A percentile compares a stretch with the other conserved stretches of the same genome.
Evolutionary conservation across 2,329 filamentous ascomycete species (phyloP).

Genomic region (Moelleriella libera): DNA sequence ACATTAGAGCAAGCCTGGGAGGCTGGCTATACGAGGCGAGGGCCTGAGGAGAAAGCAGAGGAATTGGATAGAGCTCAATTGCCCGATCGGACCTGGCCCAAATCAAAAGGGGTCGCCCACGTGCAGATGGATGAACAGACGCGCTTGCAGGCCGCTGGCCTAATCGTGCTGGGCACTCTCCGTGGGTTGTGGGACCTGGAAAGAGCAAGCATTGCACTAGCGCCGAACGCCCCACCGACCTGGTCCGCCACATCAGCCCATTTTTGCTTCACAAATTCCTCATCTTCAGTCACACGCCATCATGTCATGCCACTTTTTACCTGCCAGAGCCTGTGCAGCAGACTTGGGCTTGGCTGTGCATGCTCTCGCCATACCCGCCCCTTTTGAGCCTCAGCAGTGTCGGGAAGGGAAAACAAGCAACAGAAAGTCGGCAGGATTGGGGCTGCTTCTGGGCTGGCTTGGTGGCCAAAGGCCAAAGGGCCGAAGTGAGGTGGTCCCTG

Average conservation of each 20-base stretch:
- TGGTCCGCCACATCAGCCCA: constrained; percentile 18
- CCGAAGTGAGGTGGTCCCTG: not conserved
- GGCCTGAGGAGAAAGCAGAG: too few relatives aligned
- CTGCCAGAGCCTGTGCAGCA: constrained; percentile 1
- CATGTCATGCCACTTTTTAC: constrained; percentile 21
- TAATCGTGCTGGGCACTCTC: not conserved
- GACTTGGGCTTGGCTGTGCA: not conserved
- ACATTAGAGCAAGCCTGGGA: not conserved
- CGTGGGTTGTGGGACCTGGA: not conserved
- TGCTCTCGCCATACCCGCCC: constrained; percentile 2
- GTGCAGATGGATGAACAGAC: not conserved
- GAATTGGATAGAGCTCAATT: too few relatives aligned
- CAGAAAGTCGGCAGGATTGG: too few relatives aligned
- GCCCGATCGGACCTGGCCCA: too few relatives aligned
- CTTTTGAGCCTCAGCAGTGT: not conserved
- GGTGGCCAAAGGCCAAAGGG: not conserved
- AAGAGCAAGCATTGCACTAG: not conserved
- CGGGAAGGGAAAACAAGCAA: not conserved
- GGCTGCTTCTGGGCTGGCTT: too few relatives aligned
- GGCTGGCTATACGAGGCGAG: too few relatives aligned
- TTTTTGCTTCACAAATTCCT: constrained; percentile 19
- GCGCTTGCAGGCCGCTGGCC: too few relatives aligned
- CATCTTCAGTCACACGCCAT: constrained; percentile 13
- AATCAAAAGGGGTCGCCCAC: not conserved
- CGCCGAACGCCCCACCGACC: constrained; percentile 3